These are phyloP conservation scores for Sphagnum tenellum DNA, from an alignment of 225 moss, liverwort and hornwort genomes.

Conservation along the genomic window DNA sequence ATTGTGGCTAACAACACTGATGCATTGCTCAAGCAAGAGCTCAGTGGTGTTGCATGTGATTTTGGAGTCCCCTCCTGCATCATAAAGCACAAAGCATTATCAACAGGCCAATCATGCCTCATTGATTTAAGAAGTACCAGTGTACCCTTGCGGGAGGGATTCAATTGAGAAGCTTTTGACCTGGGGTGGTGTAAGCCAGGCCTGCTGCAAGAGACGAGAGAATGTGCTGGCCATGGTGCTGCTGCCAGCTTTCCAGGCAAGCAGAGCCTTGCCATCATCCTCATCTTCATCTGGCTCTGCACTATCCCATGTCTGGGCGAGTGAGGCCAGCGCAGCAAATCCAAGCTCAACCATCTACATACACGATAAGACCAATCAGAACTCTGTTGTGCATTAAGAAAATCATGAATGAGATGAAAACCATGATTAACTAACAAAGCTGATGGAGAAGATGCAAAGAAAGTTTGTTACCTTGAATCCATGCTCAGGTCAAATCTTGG, in stretches of 20 bases:
- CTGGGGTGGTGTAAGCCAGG: slow-evolving; percentile 51
- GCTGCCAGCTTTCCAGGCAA: slow-evolving; percentile 64
- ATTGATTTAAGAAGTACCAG: too few relatives aligned
- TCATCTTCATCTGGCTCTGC: slow-evolving; percentile 81
- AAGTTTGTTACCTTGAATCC: too few relatives aligned
- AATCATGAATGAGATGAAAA: too few relatives aligned
- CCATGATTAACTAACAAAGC: too few relatives aligned
- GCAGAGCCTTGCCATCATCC: slow-evolving; percentile 62
- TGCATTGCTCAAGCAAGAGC: slow-evolving; percentile 74
- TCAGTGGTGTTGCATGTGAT: slow-evolving; percentile 45
- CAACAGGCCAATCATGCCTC: too few relatives aligned
- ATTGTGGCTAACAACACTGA: slow-evolving; percentile 71
- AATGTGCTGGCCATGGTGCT: slow-evolving; percentile 50
- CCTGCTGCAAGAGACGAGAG: slow-evolving; percentile 69
- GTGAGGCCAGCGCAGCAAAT: slow-evolving; percentile 68
- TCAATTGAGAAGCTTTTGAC: slow-evolving; percentile 11
- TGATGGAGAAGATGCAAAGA: too few relatives aligned
- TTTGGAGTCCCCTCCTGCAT: slow-evolving; percentile 40
- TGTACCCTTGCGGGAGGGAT: background rate
- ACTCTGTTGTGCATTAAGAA: too few relatives aligned
- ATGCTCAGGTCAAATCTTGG: too few relatives aligned
- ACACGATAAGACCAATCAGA: too few relatives aligned
- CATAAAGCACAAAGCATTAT: background rate
- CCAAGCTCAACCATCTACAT: slow-evolving; percentile 78
- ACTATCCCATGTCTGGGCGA: slow-evolving; percentile 84